Conservation (phyloP, 305 asterid species). For the Euphrasia arctica region DNA sequence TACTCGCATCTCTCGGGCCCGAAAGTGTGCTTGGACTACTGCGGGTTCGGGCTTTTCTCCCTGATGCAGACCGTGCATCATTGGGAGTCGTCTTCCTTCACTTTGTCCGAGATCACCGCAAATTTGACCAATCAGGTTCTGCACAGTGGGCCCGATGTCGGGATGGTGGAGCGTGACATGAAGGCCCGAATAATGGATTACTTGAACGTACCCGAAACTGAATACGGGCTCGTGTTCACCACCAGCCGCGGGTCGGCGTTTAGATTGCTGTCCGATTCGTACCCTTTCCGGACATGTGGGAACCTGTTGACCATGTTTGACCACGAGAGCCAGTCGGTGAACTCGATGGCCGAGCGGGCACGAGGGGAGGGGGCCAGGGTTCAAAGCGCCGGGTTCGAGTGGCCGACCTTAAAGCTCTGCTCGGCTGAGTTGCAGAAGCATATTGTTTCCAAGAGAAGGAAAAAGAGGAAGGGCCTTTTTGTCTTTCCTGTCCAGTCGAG, state of each 20-base stretch:
- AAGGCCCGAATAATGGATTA: slow-evolving; percentile 88
- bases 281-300: slow-evolving; percentile 87
- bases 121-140: slow-evolving; percentile 91
- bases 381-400: slow-evolving; percentile 87
- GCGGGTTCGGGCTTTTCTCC: slow-evolving; percentile 97
- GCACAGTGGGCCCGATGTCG: slow-evolving; percentile 87
- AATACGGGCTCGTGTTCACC: slow-evolving; percentile 93
- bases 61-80: slow-evolving; percentile 76
- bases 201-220: slow-evolving; percentile 88
- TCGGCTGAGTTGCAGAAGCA: slow-evolving; percentile 83
- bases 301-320: slow-evolving; percentile 92
- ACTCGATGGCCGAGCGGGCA: slow-evolving; percentile 93
- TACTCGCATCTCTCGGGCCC: slow-evolving; percentile 70
- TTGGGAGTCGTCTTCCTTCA: slow-evolving; percentile 90
- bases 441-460: slow-evolving; percentile 58
- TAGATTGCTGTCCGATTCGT: slow-evolving; percentile 80
- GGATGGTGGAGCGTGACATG: slow-evolving; percentile 80
- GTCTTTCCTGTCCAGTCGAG: slow-evolving; percentile 97
- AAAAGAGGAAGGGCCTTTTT: slow-evolving; percentile 82
- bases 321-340: slow-evolving; percentile 95
- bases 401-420: slow-evolving; percentile 97
- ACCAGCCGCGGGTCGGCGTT: slow-evolving; percentile 96
- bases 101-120: slow-evolving; percentile 90
- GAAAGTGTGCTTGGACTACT: slow-evolving; percentile 88
- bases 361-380: slow-evolving; percentile 95